Base-by-base conservation (phyloP, 495 filamentous ascomycete genomes). In the Poronia punctata region DNA sequence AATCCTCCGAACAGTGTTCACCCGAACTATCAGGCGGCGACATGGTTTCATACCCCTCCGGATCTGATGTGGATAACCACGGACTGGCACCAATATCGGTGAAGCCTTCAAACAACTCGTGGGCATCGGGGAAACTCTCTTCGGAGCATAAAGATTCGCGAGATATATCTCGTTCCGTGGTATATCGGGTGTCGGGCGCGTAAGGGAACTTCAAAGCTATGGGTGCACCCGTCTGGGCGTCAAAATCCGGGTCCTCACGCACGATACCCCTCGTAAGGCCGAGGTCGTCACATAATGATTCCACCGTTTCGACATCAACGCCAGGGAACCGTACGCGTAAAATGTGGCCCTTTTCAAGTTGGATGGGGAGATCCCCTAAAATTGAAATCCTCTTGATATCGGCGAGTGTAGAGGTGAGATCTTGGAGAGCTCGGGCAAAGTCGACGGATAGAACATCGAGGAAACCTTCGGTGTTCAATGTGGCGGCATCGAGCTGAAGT, bases 271-370 rank as follows among this genome's bases (percentile, higher is more conserved):
- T 66, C 28, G 74, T 72, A 7, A 96, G 67, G 12, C 84, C 85
- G n/a, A 90, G 72, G 60, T 98, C 92, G 31, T 85, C 72, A 56
- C 89, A 96, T 0, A 96, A 70, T 11, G 72, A 66, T 56, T 93
- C 86, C 0, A 97, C 88, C 2, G 84, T 85, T 4, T 82, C 78
- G 0, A 76, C 78, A 53, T 96, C 89, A 46, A 90, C 94, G 16
- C 92, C 92, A 1, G 86, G 84, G 56, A 98, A 97, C 24, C 86
- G 80, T 2, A 97, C 83, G 8, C 84, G 75, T 6, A 98, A 65
- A 3, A 68, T 59, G 27, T 59, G 57, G 25, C 59, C 56, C 5
- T 76, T 75, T 34, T 81, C 80, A 26, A 95, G 70, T 0, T 70
- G 65, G 12, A 96, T 79, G 0, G 92, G 86, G 7, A 97, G 68